Base-by-base conservation (phyloP, 306 rosid genomes). In the Prosopis cineraria region DNA sequence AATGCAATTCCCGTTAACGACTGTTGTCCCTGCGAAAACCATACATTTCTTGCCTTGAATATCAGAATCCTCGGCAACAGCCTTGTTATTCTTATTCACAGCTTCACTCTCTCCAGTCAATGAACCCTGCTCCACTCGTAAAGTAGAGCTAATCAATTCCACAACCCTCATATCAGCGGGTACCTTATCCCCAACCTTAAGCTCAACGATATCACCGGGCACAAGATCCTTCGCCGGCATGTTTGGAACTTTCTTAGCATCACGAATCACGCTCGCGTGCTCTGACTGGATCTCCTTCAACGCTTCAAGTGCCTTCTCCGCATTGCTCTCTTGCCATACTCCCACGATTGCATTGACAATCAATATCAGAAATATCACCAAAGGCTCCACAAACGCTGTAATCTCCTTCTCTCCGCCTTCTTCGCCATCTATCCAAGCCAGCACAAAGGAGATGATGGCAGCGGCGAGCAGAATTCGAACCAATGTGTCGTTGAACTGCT, bases 261-360 rank as follows among this genome's bases (percentile, higher is more conserved):
- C 79, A 5, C 95, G 85, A 75, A 83, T 43, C 63, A 90, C 85
- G 2, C 82, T 5, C 19, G 95, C 95, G n/a, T 79, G 88, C 83
- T 88, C 89, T 0, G 95, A 84, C 52, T 90, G 95, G 77, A 90
- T 90, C 76, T 90, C 95, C 63, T 88, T 90, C 34, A 90, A 80
- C 16, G 95, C 92, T 73, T 88, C 92, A 47, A 90, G 56, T 24
- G 95, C 95, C 84, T 88, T 88, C 80, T 90, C 95, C 7, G 95
- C 95, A 84, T 90, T 83, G 80, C 62, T 90, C 81, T 90, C 95
- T 75, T 90, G 95, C 95, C 95, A 90, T 55, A 90, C 81, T 3
- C 95, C 93, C 12, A 90, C 93, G 7, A 72, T 24, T 8, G 92
- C 95, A 60, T 80, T 80, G 59, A 80, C 79, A 41, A 80, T 80